Base-by-base conservation (phyloP, 345 rosid genomes). In the Moricandia arvensis region DNA sequence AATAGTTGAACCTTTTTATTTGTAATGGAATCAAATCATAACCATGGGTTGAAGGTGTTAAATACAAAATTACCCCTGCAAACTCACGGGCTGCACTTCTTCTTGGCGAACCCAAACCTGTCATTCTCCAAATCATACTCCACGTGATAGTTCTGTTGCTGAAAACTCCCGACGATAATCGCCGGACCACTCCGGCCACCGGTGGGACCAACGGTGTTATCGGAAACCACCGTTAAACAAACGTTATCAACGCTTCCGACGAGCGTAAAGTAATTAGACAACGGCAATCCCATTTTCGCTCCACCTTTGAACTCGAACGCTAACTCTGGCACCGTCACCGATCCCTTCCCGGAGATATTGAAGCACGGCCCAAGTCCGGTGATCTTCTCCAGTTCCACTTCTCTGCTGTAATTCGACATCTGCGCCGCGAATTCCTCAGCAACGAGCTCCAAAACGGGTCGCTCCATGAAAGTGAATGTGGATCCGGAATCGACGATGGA, bases 401-500 rank as follows among this genome's bases (percentile, higher is more conserved):
- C 90, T 21, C 88, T 29, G 59, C 82, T 87, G 65, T 69, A 85
- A 24, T 90, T 87, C 13, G 70, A 73, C 96, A 94, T 83, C 77
- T 90, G 90, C 24, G 77, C 55, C 55, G 80, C 87, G 59, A 94
- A 85, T 75, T 81, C 96, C n/a, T 82, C 34, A 0, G 86, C 85
- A 8, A 94, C 86, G 4, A 79, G 66, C 15, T 87, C 87, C 69
- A 77, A 88, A 18, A 87, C 76, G 4, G 88, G 86, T 41, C 80
- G 72, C 37, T 90, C 93, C 96, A 94, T 86, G 90, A 85, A 87
- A 6, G 97, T 91, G 75, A 94, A 86, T 3, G 98, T 94, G 3
- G 97, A 74, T 35, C 98, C 98, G 12, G 98, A 94, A 80, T 94
- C 98, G 53, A 90, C 89, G 8, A 91, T 87, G 18, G 96, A 66